Evolutionary conservation across 805 yeast species (phyloP).

Genomic region (Danielozyma ontarioensis): DNA sequence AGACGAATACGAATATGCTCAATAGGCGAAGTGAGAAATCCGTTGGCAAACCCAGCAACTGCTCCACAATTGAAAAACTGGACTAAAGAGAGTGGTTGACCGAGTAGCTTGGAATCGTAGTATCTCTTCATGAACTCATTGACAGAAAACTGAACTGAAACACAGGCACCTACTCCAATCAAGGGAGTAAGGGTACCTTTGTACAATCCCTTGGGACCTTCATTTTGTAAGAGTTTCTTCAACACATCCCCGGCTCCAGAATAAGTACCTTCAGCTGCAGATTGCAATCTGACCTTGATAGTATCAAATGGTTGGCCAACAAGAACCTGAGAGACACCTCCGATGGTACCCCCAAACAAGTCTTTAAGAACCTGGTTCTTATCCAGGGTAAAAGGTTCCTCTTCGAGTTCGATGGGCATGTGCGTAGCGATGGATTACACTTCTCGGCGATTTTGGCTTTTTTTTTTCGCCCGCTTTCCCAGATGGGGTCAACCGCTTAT

Average conservation of each 20-base stretch:
- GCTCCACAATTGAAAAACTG: constrained; percentile 84
- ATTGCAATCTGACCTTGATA: constrained; percentile 87
- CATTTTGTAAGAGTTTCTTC: constrained; percentile 50
- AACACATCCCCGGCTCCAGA: constrained; percentile 75
- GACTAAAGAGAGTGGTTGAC: constrained; percentile 42
- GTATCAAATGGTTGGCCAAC: constrained; percentile 97
- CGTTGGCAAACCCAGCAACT: constrained; percentile 90
- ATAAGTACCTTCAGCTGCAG: constrained; percentile 74
- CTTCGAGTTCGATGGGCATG: constrained; percentile 43
- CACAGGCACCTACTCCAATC: constrained; percentile 85
- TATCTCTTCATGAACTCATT: constrained; percentile 89
- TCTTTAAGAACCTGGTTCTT: constrained; percentile 60
- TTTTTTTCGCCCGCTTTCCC: too few relatives aligned
- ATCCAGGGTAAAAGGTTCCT: constrained; percentile 30
- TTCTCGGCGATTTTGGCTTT: too few relatives aligned
- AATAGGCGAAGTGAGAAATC: constrained; percentile 86
- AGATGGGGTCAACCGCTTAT: too few relatives aligned
- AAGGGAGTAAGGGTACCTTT: constrained; percentile 44
- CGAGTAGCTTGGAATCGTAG: constrained; percentile 46
- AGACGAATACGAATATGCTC: constrained; percentile 92
- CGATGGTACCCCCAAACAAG: constrained; percentile 85
- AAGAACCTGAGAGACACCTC: constrained; percentile 93
- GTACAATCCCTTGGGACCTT: constrained; percentile 38
- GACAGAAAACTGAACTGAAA: constrained; percentile 91
- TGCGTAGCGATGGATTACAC: background rate